These are phyloP conservation scores for Suhomyces ambrosiae DNA, from an alignment of 1,139 yeast species.

Conservation along the genomic window DNA sequence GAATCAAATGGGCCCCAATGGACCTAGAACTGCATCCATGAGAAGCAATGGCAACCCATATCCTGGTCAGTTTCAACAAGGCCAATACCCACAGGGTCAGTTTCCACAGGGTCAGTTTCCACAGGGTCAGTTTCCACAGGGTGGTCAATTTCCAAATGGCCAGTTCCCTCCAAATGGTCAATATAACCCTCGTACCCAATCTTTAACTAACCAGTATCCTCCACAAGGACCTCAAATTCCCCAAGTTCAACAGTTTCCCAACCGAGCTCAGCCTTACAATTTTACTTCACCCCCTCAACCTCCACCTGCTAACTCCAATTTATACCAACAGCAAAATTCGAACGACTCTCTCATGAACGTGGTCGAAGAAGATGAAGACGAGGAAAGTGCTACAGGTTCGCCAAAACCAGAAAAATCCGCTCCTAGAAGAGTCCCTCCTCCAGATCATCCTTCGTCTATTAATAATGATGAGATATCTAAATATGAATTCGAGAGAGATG, in stretches of 20 bases:
- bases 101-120: constrained; percentile 1
- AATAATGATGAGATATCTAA: constrained; percentile 21
- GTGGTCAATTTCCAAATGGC: not conserved
- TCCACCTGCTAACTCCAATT: constrained; percentile 3
- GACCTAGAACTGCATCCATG: constrained; percentile 14
- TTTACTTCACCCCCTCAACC: constrained; percentile 7
- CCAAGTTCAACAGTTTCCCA: constrained; percentile 12
- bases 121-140: constrained; percentile 1
- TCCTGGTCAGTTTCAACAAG: constrained; percentile 5
- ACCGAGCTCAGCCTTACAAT: constrained; percentile 5
- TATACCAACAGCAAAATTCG: not conserved
- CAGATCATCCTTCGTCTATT: constrained; percentile 20
- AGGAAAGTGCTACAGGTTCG: constrained; percentile 16
- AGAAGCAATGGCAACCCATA: constrained; percentile 13
- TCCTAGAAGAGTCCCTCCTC: constrained; percentile 2
- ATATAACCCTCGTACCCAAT: constrained; percentile 23
- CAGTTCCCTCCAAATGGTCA: not conserved
- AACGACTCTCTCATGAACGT: constrained; percentile 45
- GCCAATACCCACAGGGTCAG: constrained; percentile 3
- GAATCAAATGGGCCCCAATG: constrained; percentile 9
- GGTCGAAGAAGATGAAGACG: constrained; percentile 47
- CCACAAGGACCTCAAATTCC: constrained; percentile 14
- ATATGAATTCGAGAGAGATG: constrained; percentile 31
- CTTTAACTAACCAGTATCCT: constrained; percentile 19
- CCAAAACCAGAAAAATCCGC: constrained; percentile 3